phyloP scores from a whole-genome alignment of 192 early-diverging fungal genomes.

The Coemansia sp. region DNA sequence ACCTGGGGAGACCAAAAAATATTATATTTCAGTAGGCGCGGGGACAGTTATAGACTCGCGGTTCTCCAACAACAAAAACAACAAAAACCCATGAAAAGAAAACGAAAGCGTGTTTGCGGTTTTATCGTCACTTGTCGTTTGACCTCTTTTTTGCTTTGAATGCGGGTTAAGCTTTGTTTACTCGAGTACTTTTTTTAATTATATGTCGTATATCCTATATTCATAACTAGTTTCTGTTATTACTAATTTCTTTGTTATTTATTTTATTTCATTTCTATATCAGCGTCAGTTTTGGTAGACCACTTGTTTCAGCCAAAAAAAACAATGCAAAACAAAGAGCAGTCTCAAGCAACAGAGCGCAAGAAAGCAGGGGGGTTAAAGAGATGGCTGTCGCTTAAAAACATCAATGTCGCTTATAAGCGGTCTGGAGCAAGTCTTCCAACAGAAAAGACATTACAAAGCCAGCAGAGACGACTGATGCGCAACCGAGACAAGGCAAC shows the following conservation, averaged over 20 bases:
- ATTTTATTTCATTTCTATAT: neutral
- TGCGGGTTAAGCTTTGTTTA: neutral
- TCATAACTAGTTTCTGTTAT: neutral
- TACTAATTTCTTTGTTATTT: neutral
- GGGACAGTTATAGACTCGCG: neutral
- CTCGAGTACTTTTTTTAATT: neutral
- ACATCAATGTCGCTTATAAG: slow-evolving; percentile 9
- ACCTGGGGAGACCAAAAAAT: neutral
- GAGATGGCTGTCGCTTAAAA: slow-evolving; percentile 41
- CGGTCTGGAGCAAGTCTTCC: neutral
- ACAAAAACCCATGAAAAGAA: neutral
- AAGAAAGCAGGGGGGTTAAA: slow-evolving; percentile 22
- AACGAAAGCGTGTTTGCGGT: neutral
- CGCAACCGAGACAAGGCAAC: neutral
- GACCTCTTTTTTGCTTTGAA: neutral
- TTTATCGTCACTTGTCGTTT: neutral
- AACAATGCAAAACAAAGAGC: slow-evolving; percentile 1
- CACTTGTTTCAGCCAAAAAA: too few relatives aligned
- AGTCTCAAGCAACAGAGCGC: neutral
- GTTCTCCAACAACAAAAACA: neutral
- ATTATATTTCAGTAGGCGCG: neutral
- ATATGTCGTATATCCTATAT: neutral
- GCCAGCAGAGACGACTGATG: neutral
- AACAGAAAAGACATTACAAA: neutral
- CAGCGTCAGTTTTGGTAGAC: neutral